Base-by-base conservation (phyloP, 768 basidiomycete species). In the Lentinula boryana region DNA sequence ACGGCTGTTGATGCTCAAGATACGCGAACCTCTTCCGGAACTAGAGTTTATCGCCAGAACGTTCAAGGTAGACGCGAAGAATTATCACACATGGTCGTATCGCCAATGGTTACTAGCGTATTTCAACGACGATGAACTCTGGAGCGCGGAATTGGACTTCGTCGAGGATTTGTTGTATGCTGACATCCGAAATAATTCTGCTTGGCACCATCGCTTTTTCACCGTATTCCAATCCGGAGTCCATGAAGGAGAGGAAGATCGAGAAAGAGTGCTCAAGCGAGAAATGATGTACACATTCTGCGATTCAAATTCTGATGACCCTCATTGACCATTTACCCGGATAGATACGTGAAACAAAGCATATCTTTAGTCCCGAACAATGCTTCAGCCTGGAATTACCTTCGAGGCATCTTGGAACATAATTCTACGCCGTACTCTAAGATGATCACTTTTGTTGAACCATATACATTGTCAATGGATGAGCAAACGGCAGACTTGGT, bases 21-120 rank as follows among this genome's bases (percentile, higher is more conserved):
- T 84, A 35, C 76, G 80, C 60, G 70, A 79, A 23, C 81, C 87
- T 5, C 69, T 60, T 3, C 80, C 81, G 8, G 97, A 99, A 72
- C 86, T 98, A 58, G 78, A 70, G 38, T 98, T 97, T 72, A 87
- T 94, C 70, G 81, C 86, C 55, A 73, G 76, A 59, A 86, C 86
- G 1, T 83, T 99, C 33, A 75, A 82, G 7, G 80, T 74, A 21
- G 97, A 99, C 69, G 74, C 84, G 49, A 99, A 99, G 83, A 99
- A 99, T 76, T 99, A 99, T 72, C 96, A 98, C 72, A 98, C 97
- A 0, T 99, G 97, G 97, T 91, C 92, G 7, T 96, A 98, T 73
- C 83, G 96, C 6, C 95, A 99, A 71, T 98, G 95, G 94, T 72
- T 95, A 12, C 84, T 97, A 46, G 87, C 91, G 8, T 85, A 88